Percentiles rank a stretch among this genome's conserved stretches.
phyloP scores from a whole-genome alignment of 257 asterid genomes.

The Schizonepeta tenuifolia region DNA sequence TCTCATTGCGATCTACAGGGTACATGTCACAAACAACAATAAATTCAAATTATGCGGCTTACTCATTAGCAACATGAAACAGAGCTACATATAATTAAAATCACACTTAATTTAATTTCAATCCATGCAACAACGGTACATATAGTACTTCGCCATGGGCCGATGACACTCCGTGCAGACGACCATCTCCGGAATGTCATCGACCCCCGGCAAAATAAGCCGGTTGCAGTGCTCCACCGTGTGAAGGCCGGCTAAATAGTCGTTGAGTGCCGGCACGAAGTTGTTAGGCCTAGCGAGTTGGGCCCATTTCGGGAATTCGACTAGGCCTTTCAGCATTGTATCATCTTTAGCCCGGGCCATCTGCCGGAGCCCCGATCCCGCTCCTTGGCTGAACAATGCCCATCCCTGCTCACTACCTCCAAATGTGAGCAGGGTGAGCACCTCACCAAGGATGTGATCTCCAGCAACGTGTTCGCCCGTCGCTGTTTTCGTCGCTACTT shows the following conservation, averaged over 20 bases:
- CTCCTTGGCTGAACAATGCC: conserved; percentile 72
- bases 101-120: conserved; percentile 43
- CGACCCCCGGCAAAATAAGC: conserved; percentile 67
- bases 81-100: background rate
- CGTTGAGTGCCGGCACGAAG: conserved; percentile 58
- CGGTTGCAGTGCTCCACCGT: conserved; percentile 70
- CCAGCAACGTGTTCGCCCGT: conserved; percentile 39
- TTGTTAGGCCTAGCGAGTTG: conserved; percentile 45
- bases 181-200: conserved; percentile 73
- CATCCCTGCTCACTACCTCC: conserved; percentile 66
- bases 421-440: conserved; percentile 60
- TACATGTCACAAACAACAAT: background rate
- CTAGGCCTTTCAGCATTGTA: conserved; percentile 42
- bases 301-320: conserved; percentile 55
- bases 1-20: too few species aligned
- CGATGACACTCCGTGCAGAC: conserved; percentile 77
- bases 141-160: conserved; percentile 76
- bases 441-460: conserved; percentile 63
- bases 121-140: conserved; percentile 85
- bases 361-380: conserved; percentile 35
- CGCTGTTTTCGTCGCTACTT: conserved; percentile 15
- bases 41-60: background rate
- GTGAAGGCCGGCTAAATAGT: conserved; percentile 49
- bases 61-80: background rate
- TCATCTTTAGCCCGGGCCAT: conserved; percentile 70